Percentiles rank a stretch among this genome's conserved stretches.
Evolutionary conservation across 441 rosid species (phyloP).

Genomic region (Viola pubescens): DNA sequence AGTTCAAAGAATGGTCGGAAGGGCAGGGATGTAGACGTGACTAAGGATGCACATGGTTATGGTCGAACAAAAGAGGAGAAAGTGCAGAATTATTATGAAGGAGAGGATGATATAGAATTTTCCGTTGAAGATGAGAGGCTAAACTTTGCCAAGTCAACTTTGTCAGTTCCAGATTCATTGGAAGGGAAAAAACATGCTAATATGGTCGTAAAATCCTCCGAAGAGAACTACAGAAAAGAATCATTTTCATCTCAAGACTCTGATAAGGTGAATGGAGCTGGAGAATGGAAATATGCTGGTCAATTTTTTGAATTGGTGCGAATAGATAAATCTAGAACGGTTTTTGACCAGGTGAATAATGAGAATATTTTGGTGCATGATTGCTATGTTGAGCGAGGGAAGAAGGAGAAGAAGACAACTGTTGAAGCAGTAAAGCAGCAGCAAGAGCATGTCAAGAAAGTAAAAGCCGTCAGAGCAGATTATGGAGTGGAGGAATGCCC

Average conservation of each 20-base stretch:
- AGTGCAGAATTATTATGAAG: conserved; percentile 13
- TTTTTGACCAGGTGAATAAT: conserved; percentile 32
- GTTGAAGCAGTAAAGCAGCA: conserved; percentile 29
- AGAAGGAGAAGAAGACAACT: conserved; percentile 30
- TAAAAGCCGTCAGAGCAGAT: conserved; percentile 23
- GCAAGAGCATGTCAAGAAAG: conserved; percentile 21
- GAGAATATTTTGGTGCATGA: conserved; percentile 25
- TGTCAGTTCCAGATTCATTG: conserved; percentile 21
- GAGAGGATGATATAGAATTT: conserved; percentile 24
- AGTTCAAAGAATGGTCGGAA: conserved; percentile 29
- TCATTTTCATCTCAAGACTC: conserved; percentile 38
- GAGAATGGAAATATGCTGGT: conserved; percentile 71
- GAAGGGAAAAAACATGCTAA: conserved; percentile 22
- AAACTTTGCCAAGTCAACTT: conserved; percentile 14
- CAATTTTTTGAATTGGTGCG: conserved; percentile 61
- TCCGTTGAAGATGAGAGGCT: conserved; percentile 23
- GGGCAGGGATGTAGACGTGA: conserved; percentile 31
- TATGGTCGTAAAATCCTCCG: conserved; percentile 23
- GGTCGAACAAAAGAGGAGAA: conserved; percentile 17
- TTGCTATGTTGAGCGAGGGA: conserved; percentile 26
- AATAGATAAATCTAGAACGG: conserved; percentile 39
- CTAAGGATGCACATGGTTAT: conserved; percentile 15
- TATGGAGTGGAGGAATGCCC: conserved; percentile 19
- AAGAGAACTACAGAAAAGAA: conserved; percentile 36
- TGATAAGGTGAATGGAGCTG: conserved; percentile 37